Evolutionary conservation across 2,329 filamentous ascomycete genomes (phyloP), one percentile per base, ranked within the genome.

Genomic region (Fusarium pseudograminearum): DNA sequence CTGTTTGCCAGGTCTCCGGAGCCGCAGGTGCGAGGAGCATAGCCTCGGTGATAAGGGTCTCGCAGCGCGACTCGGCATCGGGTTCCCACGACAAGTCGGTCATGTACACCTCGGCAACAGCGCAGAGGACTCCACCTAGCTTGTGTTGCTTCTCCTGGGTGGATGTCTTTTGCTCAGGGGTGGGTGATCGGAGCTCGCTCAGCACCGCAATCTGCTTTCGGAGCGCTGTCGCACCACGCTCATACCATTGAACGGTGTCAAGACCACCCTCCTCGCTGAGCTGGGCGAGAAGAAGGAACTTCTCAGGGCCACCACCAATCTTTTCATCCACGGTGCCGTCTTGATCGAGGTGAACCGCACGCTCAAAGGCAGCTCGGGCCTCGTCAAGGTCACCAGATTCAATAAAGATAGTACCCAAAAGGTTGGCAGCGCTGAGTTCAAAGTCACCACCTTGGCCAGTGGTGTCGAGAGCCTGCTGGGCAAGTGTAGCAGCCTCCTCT

Each of bases 51-150:
- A 98, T 89, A 62, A 97, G 89, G 7, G 88, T 83, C 81, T 99
- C 95, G 83, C 97, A 99, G 72, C 91, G 88, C 71, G 87, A 84
- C 82, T 99, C 96, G 7, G 95, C 96, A 76, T 98, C 94, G 54
- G 90, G 89, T 80, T 98, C 94, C 93, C 88, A 96, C 75, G 92
- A 96, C 74, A 98, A 83, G 82, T 99, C 96, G 14, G 96, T 99
- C 96, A 99, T 99, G 84, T 98, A 99, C 51, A 99, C 93, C 82
- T 99, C 96, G 9, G 93, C 90, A 65, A 98, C 93, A 30, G 93
- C 93, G 80, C 97, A 99, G 36, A 99, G 86, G n/a, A 94, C 93
- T 73, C 93, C 93, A 4, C 94, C 93, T 36, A 98, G 85, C 80
- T 96, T 96, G 70, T 86, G 85, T 78, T 91, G 91, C 83, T 93